Percentiles rank a stretch among this genome's conserved stretches.
Conservation (phyloP, 495 filamentous ascomycete species). For the Massariosphaeria phaeospora region DNA sequence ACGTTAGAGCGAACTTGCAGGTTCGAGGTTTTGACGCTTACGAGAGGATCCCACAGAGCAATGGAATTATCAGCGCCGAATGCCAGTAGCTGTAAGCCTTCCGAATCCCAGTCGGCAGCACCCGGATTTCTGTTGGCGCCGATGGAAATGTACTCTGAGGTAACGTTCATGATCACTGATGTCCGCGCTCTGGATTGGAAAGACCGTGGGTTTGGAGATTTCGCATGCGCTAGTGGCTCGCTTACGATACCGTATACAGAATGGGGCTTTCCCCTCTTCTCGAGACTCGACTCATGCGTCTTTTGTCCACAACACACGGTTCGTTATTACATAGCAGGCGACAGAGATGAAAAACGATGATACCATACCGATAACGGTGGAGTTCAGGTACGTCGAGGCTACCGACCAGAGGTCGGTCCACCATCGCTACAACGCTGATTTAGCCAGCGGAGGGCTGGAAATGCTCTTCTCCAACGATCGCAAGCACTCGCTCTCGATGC, state of each 20-base stretch:
- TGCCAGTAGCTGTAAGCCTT: conserved; percentile 63
- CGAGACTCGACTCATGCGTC: background rate
- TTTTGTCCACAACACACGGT: background rate
- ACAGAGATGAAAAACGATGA: conserved; percentile 21
- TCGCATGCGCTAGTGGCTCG: conserved; percentile 26
- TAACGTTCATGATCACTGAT: conserved; percentile 16
- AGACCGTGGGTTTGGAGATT: background rate
- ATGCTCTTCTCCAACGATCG: conserved; percentile 82
- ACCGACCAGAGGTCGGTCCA: conserved; percentile 1
- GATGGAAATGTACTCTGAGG: conserved; percentile 63
- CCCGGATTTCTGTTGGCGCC: conserved; percentile 87
- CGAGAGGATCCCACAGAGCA: conserved; percentile 80
- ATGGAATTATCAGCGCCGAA: conserved; percentile 87
- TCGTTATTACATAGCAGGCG: background rate
- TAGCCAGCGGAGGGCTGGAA: conserved; percentile 75
- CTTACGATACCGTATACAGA: background rate
- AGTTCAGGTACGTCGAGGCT: conserved; percentile 60
- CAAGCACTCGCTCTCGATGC: conserved; percentile 64
- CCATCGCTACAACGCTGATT: conserved; percentile 17
- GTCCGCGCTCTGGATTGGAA: background rate
- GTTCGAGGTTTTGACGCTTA: conserved; percentile 43
- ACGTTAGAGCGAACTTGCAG: background rate
- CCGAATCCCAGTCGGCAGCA: conserved; percentile 81
- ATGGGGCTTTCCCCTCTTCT: conserved; percentile 1
- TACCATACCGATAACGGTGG: conserved; percentile 55